Evolutionary conservation across 805 yeast genomes (phyloP).

Genomic region (Candida pini): DNA sequence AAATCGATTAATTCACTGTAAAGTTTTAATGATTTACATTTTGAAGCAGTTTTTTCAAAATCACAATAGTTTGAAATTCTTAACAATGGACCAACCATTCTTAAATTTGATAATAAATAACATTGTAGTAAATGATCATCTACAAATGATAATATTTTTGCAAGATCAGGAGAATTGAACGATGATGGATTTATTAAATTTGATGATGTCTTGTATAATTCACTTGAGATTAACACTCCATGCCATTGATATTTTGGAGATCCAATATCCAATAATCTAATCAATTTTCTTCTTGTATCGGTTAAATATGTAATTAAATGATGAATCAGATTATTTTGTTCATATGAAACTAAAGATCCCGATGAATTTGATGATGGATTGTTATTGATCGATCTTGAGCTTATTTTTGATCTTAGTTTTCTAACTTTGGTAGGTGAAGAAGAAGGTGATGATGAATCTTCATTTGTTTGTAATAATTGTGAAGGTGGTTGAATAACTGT

Average conservation of each 20-base stretch:
- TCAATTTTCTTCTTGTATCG: conserved; percentile 46
- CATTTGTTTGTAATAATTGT: no score
- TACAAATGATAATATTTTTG: conserved; percentile 34
- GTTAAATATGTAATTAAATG: conserved; percentile 43
- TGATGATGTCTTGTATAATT: no score
- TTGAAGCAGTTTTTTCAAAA: conserved; percentile 50
- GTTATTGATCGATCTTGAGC: conserved; percentile 6
- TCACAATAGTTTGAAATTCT: conserved; percentile 74
- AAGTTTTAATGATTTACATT: conserved; percentile 42
- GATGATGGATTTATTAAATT: conserved; percentile 10
- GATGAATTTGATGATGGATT: conserved; percentile 1
- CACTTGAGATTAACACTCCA: conserved; percentile 36
- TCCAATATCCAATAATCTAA: conserved; percentile 34
- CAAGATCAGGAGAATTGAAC: conserved; percentile 5
- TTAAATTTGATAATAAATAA: conserved; percentile 62
- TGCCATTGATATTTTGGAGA: conserved; percentile 38
- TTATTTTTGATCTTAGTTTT: conserved; percentile 2
- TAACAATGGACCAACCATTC: conserved; percentile 76
- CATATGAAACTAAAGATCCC: conserved; percentile 12
- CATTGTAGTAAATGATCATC: conserved; percentile 78
- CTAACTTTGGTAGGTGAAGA: not conserved
- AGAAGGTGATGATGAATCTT: not conserved
- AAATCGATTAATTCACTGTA: conserved; percentile 74
- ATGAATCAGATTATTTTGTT: conserved; percentile 30
- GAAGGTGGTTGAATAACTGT: not conserved